Base-by-base conservation (phyloP, 345 rosid genomes). In the Conringia planisiliqua region DNA sequence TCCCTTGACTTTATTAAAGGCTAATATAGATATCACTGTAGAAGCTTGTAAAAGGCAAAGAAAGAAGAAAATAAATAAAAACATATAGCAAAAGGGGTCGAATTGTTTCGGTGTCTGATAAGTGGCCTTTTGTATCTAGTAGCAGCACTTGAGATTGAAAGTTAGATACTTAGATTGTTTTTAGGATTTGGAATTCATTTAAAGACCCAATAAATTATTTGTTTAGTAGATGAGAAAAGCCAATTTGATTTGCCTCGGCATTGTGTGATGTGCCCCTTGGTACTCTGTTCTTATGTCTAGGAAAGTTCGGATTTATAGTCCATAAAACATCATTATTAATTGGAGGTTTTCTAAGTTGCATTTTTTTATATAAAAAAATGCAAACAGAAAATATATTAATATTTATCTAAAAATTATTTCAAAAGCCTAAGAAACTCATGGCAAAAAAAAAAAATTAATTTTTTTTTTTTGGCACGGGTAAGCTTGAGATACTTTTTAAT, bases 1-100 rank as follows among this genome's bases (percentile, higher is more conserved):
- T 62, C 79, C 72, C 85, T 73, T 76, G 82, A 77, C 86, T 83
- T 86, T 70, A 70, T 80, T 64, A 73, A 81, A 84, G 81, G 85
- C 82, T 82, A 61, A 46, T 44, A 1, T 62, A 57, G 6, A 71
- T 57, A 57, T 70, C 59, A 70, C 42, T 76, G 75, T 62, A 43
- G 66, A 70, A 76, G 66, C 60, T 70, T 44, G 62, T 32, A 43
- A 69, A 69, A 62, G 59, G 63, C 52, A 70, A 36, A 70, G 6
- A 44, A 55, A 57, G 46, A 16, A 43, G 1, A 6, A 40, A 30
- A n/a, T 24, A 35, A 5, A 51, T 17, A 61, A 82, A 84, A 86
- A 85, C 61, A 80, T 62, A 74, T 82, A 79, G 82, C 68, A 68
- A 63, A 65, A 64, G 62, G 56, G 70, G 63, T 83, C 79, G 75